These are phyloP conservation scores for Saturnispora halmiae DNA, from an alignment of 805 yeast species.

Conservation along the genomic window DNA sequence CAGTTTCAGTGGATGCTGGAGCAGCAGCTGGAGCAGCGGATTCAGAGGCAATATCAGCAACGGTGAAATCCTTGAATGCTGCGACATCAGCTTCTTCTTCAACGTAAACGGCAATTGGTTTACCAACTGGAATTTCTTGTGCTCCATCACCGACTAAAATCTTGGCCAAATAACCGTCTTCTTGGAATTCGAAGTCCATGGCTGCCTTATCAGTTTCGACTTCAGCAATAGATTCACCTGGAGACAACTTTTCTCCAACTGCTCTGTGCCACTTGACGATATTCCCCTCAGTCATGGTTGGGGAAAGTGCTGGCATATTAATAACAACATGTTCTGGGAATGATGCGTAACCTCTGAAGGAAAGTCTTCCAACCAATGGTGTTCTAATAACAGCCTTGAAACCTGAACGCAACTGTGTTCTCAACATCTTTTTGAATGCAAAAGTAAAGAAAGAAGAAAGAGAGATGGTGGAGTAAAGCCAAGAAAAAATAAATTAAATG, in stretches of 20 bases:
- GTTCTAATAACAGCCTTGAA: not conserved
- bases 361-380: not conserved
- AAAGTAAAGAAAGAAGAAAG: too few relatives aligned
- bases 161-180: slow-evolving; percentile 88
- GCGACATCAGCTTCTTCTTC: slow-evolving; percentile 77
- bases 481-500: too few relatives aligned
- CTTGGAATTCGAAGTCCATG: slow-evolving; percentile 98
- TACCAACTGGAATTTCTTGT: slow-evolving; percentile 85
- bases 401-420: slow-evolving; percentile 1
- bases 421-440: not conserved
- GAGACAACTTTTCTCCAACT: slow-evolving; percentile 77
- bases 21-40: slow-evolving; percentile 39
- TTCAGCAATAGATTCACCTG: slow-evolving; percentile 95
- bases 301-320: slow-evolving; percentile 98
- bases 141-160: slow-evolving; percentile 76
- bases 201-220: slow-evolving; percentile 97
- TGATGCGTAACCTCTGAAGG: slow-evolving; percentile 16
- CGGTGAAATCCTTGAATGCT: slow-evolving; percentile 81
- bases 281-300: slow-evolving; percentile 97
- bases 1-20: slow-evolving; percentile 29
- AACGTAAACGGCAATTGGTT: slow-evolving; percentile 94
- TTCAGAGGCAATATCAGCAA: slow-evolving; percentile 83
- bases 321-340: slow-evolving; percentile 63
- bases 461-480: too few relatives aligned
- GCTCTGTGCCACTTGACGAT: slow-evolving; percentile 83